Conservation (phyloP, 108 stramenopile species). For the Epithemia pelagica region DNA sequence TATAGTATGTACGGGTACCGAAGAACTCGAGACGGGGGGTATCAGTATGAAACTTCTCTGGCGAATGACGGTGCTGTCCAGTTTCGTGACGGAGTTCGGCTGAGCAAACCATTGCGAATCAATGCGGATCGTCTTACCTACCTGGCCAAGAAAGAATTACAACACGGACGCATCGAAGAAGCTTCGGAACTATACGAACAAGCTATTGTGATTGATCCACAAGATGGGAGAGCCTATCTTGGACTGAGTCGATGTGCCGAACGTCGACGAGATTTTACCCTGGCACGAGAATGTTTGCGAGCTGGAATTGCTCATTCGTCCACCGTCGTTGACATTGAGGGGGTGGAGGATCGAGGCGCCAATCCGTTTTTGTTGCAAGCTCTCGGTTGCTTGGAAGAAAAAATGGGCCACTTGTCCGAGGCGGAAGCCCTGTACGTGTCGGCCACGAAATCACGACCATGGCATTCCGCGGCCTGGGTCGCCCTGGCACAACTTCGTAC, state of each 20-base stretch:
- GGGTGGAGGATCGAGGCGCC: conserved; percentile 44
- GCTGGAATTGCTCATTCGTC: conserved; percentile 50
- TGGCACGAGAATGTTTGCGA: conserved; percentile 45
- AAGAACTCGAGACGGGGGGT: conserved; percentile 29
- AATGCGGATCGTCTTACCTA: conserved; percentile 69
- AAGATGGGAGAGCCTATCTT: conserved; percentile 76
- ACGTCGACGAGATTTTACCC: conserved; percentile 63
- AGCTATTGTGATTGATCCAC: conserved; percentile 58
- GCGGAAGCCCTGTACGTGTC: conserved; percentile 72
- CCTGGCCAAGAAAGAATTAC: conserved; percentile 65
- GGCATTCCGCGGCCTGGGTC: conserved; percentile 85
- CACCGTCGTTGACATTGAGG: conserved; percentile 12
- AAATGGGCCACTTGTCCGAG: conserved; percentile 53
- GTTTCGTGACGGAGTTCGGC: conserved; percentile 68
- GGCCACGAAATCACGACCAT: conserved; percentile 57
- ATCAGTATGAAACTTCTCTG: conserved; percentile 61
- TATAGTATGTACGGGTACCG: conserved; percentile 66
- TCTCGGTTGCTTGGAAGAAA: conserved; percentile 75
- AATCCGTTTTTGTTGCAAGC: conserved; percentile 83
- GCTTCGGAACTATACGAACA: conserved; percentile 49
- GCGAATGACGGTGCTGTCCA: conserved; percentile 66
- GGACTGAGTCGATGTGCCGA: conserved; percentile 76
- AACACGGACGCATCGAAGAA: conserved; percentile 51
- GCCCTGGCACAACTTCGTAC: conserved; percentile 77
- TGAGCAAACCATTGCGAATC: conserved; percentile 59